Conservation (phyloP, 495 filamentous ascomycete species). For the Lasiosphaeria miniovina region DNA sequence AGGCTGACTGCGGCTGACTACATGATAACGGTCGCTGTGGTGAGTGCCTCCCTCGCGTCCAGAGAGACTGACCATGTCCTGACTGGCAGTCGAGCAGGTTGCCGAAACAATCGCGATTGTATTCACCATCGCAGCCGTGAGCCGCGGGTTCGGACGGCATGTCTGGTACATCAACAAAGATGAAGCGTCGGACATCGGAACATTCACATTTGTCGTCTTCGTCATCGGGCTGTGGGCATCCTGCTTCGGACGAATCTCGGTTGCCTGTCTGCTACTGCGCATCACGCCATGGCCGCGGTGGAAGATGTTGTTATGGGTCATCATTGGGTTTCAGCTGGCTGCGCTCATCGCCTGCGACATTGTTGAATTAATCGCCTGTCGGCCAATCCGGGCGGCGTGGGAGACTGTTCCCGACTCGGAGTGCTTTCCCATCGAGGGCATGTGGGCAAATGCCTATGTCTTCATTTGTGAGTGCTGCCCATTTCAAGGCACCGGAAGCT, state of each 20-base stretch:
- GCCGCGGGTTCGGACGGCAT: slow-evolving; percentile 1
- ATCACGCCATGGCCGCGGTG: neutral
- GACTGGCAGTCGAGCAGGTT: neutral
- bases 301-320: slow-evolving; percentile 3
- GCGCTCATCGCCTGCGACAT: neutral
- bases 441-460: slow-evolving; percentile 3
- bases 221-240: slow-evolving; percentile 5
- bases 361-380: slow-evolving; percentile 5
- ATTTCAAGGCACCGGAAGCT: neutral
- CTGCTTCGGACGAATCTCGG: slow-evolving; percentile 6
- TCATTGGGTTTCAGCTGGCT: slow-evolving; percentile 2
- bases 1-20: slow-evolving; percentile 9
- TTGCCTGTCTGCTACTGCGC: slow-evolving; percentile 5
- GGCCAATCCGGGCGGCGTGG: slow-evolving; percentile 9
- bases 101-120: slow-evolving; percentile 3
- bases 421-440: neutral
- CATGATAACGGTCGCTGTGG: slow-evolving; percentile 8
- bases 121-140: slow-evolving; percentile 4
- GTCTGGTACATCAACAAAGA: neutral
- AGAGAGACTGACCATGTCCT: neutral
- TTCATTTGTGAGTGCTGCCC: neutral
- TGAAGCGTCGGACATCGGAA: slow-evolving; percentile 1
- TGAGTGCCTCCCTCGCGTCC: neutral
- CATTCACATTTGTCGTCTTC: slow-evolving; percentile 8
- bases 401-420: slow-evolving; percentile 1